Evolutionary conservation across 768 basidiomycete species (phyloP).

Genomic region (Boletus patriciae): DNA sequence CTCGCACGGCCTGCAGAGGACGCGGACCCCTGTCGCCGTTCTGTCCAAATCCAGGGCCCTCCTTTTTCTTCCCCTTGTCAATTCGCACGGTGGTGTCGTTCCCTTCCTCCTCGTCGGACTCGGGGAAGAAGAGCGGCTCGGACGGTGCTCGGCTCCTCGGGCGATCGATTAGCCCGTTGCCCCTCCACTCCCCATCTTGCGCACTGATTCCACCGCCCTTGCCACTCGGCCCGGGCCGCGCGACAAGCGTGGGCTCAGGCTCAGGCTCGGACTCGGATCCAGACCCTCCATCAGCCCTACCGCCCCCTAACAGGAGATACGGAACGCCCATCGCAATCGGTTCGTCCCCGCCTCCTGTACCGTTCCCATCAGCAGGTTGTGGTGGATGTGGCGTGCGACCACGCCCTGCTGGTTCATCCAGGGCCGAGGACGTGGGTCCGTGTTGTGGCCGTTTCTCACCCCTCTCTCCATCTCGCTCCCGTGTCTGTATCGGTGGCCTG

Average conservation of each 20-base stretch:
- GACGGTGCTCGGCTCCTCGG: conserved; percentile 13
- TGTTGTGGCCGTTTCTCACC: conserved; percentile 4
- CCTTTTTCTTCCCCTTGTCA: conserved; percentile 1
- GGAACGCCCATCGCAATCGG: conserved; percentile 11
- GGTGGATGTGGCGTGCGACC: neutral
- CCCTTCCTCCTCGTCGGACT: conserved; percentile 18
- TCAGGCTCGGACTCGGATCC: conserved; percentile 7
- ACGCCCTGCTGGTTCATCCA: neutral
- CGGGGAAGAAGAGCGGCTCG: conserved; percentile 31
- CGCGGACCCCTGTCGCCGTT: neutral
- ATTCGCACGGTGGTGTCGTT: neutral
- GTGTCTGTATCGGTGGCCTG: neutral
- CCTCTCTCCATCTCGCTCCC: neutral
- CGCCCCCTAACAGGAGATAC: conserved; percentile 1
- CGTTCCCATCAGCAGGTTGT: neutral
- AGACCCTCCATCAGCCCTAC: neutral
- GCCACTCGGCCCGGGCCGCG: neutral
- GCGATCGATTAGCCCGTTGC: neutral
- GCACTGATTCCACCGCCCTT: neutral
- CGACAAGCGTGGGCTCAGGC: conserved; percentile 22
- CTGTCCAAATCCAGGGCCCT: neutral
- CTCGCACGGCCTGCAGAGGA: neutral
- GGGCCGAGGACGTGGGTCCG: neutral
- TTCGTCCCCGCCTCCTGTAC: neutral
- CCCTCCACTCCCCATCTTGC: neutral